A percentile compares a stretch with the other conserved stretches of the same genome.
Evolutionary conservation across 441 rosid species (phyloP).

Genomic region (Euphorbia schlechtendalii): DNA sequence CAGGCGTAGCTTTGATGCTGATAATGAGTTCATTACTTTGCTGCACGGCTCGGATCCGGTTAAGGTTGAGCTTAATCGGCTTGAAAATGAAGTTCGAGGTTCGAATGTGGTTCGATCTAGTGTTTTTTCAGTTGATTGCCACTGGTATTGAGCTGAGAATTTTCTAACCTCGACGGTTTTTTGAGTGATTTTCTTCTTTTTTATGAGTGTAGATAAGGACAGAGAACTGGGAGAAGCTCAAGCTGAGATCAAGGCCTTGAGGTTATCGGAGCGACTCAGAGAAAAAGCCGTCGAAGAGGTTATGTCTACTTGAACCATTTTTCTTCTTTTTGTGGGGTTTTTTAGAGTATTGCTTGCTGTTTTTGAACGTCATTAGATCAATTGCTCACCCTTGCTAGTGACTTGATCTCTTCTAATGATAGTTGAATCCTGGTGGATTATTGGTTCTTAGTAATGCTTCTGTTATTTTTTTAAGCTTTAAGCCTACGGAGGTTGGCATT

Average conservation of each 20-base stretch:
- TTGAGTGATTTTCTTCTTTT: slow-evolving; percentile 4
- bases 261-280: slow-evolving; percentile 69
- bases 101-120: slow-evolving; percentile 58
- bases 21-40: slow-evolving; percentile 79
- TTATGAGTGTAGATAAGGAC: slow-evolving; percentile 68
- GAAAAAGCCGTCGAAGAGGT: slow-evolving; percentile 99
- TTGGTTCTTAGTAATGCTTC: slow-evolving; percentile 8
- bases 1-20: slow-evolving; percentile 90
- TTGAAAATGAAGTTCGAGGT: slow-evolving; percentile 98
- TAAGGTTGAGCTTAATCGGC: slow-evolving; percentile 94
- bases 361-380: neutral
- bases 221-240: slow-evolving; percentile 83
- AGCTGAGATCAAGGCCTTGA: too few relatives aligned
- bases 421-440: neutral
- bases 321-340: neutral
- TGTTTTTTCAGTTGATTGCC: slow-evolving; percentile 26
- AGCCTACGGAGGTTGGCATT: slow-evolving; percentile 4
- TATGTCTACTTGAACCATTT: neutral
- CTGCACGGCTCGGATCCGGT: slow-evolving; percentile 99
- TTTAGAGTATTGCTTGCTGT: neutral
- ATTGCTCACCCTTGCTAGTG: slow-evolving; percentile 2
- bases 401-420: neutral
- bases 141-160: slow-evolving; percentile 17
- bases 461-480: slow-evolving; percentile 1
- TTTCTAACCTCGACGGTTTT: slow-evolving; percentile 1